phyloP scores from a whole-genome alignment of 2,329 filamentous ascomycete genomes.

The Bipolaris sorokiniana region DNA sequence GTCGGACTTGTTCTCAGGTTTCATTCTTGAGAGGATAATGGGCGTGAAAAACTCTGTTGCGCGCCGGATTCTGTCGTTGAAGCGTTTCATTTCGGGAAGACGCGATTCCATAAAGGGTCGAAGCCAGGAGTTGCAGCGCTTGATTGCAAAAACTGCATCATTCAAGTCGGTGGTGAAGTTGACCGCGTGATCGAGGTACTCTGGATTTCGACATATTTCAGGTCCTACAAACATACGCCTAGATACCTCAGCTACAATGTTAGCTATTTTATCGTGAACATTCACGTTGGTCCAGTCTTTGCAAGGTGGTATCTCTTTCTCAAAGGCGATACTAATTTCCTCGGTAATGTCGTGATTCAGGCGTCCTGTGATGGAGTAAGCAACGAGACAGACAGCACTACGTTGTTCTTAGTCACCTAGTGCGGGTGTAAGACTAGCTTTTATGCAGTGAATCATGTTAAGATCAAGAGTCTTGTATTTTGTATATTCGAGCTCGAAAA shows the following conservation, averaged over 20 bases:
- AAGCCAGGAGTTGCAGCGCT: not conserved
- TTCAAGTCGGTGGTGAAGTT: slow-evolving; percentile 14
- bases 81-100: not conserved
- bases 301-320: slow-evolving; percentile 12
- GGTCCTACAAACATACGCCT: slow-evolving; percentile 16
- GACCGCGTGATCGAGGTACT: slow-evolving; percentile 18
- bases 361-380: slow-evolving; percentile 8
- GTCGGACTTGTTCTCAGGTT: slow-evolving; percentile 7
- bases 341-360: slow-evolving; percentile 15
- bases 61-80: not conserved
- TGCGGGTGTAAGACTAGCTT: not conserved
- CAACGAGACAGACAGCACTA: not conserved
- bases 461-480: not conserved
- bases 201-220: slow-evolving; percentile 15
- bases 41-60: not conserved
- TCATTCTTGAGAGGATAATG: not conserved
- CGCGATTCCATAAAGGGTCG: not conserved
- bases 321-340: slow-evolving; percentile 18
- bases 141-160: not conserved
- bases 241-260: slow-evolving; percentile 23
- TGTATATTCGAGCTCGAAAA: not conserved
- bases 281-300: slow-evolving; percentile 20
- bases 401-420: not conserved
- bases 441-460: not conserved
- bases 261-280: slow-evolving; percentile 13